phyloP scores from a whole-genome alignment of 345 rosid species.

The Citrus reticulata region DNA sequence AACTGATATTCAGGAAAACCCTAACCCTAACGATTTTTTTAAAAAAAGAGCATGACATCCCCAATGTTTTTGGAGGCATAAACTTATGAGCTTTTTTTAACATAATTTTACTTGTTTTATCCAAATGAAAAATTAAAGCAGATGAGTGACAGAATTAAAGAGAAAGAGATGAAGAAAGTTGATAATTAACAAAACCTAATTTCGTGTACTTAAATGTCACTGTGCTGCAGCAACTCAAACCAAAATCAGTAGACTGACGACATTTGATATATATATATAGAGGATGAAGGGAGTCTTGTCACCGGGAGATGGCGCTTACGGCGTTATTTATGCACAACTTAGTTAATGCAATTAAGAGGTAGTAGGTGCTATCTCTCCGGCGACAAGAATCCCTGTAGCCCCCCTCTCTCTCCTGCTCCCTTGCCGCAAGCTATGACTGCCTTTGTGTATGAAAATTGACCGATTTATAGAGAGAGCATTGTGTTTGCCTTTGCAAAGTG shows the following conservation, averaged over 20 bases:
- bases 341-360: not conserved
- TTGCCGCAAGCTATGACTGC: too few species aligned
- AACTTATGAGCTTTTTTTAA: not conserved
- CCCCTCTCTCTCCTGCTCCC: not conserved
- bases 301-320: not conserved
- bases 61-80: too few species aligned
- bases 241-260: not conserved
- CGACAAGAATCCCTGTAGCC: not conserved
- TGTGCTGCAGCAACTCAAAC: not conserved
- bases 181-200: not conserved
- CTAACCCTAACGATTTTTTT: not conserved
- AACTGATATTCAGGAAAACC: not conserved
- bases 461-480: too few species aligned
- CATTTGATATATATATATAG: not conserved
- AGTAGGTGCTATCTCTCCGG: slow-evolving; percentile 16
- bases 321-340: not conserved
- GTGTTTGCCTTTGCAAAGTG: not conserved
- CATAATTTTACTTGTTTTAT: not conserved
- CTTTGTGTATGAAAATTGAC: too few species aligned
- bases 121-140: too few species aligned
- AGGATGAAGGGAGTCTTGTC: not conserved
- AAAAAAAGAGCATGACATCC: not conserved
- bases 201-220: not conserved
- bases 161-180: not conserved
- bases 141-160: not conserved